phyloP scores from a whole-genome alignment of 148 eudicot species.

The Vaccinium corymbosum region DNA sequence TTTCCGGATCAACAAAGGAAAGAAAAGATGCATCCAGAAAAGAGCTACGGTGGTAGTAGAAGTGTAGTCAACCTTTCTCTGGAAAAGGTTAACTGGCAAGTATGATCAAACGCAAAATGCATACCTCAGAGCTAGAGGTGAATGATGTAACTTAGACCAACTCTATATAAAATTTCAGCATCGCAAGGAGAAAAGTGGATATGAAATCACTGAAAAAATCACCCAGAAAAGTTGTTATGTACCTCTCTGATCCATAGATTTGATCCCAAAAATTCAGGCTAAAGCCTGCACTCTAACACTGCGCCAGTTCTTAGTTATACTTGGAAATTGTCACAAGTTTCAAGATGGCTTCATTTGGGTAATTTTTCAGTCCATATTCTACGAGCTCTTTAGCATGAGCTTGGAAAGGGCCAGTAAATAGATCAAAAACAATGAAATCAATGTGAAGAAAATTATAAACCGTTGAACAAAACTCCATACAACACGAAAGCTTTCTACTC shows the following conservation, averaged over 20 bases:
- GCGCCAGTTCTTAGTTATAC: background rate
- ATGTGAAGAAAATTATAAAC: background rate
- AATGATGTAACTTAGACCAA: background rate
- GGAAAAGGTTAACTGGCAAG: background rate
- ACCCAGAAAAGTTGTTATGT: background rate
- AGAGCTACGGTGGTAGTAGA: background rate
- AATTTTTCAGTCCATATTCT: background rate
- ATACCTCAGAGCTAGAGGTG: background rate
- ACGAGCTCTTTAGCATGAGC: background rate
- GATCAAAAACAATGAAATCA: background rate
- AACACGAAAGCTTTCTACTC: slow-evolving; percentile 9
- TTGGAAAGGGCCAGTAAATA: background rate
- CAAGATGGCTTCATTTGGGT: background rate
- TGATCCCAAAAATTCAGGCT: background rate
- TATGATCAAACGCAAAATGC: background rate
- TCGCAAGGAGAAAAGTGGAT: background rate
- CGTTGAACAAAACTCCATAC: background rate
- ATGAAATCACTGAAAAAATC: background rate
- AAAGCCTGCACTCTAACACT: background rate
- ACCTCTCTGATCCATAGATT: background rate
- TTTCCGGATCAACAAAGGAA: background rate
- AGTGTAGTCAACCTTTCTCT: background rate
- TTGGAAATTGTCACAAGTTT: background rate
- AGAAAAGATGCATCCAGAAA: background rate
- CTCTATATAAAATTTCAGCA: background rate